phyloP scores from a whole-genome alignment of 2,329 filamentous ascomycete genomes.

The Sphaerulina vaccinii region DNA sequence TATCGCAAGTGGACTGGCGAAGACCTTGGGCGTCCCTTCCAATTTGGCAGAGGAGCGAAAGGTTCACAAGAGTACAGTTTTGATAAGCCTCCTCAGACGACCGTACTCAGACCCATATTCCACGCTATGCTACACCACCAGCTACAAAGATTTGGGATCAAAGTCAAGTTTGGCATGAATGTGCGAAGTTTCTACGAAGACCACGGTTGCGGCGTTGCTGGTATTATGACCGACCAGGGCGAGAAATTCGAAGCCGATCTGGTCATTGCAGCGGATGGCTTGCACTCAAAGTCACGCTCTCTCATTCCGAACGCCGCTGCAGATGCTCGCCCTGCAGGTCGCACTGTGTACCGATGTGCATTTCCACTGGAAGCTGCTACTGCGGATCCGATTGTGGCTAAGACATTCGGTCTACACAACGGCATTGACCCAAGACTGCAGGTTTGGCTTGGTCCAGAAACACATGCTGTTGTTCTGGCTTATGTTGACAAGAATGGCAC shows the following conservation, averaged over 20 bases:
- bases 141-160: conserved; percentile 24
- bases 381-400: conserved; percentile 22
- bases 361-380: conserved; percentile 24
- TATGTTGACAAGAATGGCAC: conserved; percentile 49
- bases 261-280: conserved; percentile 37
- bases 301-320: conserved; percentile 10
- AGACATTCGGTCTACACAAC: conserved; percentile 23
- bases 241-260: conserved; percentile 44
- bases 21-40: conserved; percentile 18
- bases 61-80: conserved; percentile 12
- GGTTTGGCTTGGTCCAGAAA: conserved; percentile 27
- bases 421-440: conserved; percentile 21
- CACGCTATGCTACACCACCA: conserved; percentile 27
- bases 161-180: conserved; percentile 17
- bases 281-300: conserved; percentile 13
- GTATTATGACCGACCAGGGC: conserved; percentile 40
- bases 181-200: conserved; percentile 49
- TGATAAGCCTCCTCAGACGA: conserved; percentile 23
- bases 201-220: conserved; percentile 29
- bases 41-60: conserved; percentile 13
- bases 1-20: conserved; percentile 26
- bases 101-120: conserved; percentile 21
- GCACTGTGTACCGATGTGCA: conserved; percentile 24
- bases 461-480: conserved; percentile 37
- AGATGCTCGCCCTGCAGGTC: conserved; percentile 23